Evolutionary conservation across 768 basidiomycete species (phyloP).

Genomic region (Trametes coccinea): DNA sequence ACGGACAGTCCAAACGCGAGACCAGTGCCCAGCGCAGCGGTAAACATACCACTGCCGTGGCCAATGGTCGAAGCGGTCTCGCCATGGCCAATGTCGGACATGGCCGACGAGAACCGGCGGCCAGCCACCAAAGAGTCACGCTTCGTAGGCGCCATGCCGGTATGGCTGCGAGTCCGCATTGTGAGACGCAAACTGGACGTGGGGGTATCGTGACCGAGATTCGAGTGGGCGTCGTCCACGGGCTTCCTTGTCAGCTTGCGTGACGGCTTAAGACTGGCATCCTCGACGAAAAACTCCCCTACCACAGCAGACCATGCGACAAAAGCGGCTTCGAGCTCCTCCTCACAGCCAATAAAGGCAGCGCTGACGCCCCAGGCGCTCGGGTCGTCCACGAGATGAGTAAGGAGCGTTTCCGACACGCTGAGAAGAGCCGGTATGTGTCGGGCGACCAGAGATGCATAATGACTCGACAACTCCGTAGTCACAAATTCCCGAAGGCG

Average conservation of each 20-base stretch:
- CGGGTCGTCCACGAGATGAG: conserved; percentile 57
- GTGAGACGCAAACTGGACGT: conserved; percentile 2
- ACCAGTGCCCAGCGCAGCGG: conserved; percentile 32
- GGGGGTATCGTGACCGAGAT: conserved; percentile 11
- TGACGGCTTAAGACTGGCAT: conserved; percentile 15
- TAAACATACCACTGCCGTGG: conserved; percentile 28
- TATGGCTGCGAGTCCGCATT: conserved; percentile 16
- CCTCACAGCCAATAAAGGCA: conserved; percentile 56
- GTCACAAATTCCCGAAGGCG: conserved; percentile 39
- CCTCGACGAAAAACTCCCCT: conserved; percentile 40
- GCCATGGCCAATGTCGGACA: conserved; percentile 18
- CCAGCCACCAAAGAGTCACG: neutral
- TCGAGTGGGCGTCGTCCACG: conserved; percentile 4
- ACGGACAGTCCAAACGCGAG: conserved; percentile 30
- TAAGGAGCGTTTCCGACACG: conserved; percentile 52
- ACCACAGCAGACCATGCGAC: conserved; percentile 58
- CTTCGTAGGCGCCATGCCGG: conserved; percentile 6
- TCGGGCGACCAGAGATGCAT: conserved; percentile 52
- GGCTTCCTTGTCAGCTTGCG: conserved; percentile 21
- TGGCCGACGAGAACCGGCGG: conserved; percentile 14
- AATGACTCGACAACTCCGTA: conserved; percentile 42
- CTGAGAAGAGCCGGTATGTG: conserved; percentile 53
- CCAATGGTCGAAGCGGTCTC: conserved; percentile 2
- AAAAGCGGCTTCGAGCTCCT: conserved; percentile 55
- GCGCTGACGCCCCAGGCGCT: conserved; percentile 64